Evolutionary conservation across 129 eudicot species (phyloP).

Genomic region (Mikania micrantha): DNA sequence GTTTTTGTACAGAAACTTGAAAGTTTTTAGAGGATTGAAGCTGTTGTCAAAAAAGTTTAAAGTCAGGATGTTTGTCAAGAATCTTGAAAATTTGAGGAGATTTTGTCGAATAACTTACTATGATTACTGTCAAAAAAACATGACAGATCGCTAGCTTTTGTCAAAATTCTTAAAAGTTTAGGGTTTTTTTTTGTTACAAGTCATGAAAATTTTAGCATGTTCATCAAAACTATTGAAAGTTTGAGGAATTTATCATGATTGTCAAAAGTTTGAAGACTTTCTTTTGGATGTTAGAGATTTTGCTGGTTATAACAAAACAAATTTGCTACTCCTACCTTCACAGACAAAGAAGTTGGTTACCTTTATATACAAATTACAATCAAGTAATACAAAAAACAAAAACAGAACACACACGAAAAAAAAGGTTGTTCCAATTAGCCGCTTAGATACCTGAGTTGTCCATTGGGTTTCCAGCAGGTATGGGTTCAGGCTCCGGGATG

Average conservation of each 20-base stretch:
- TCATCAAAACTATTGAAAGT: too few species aligned
- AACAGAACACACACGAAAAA: neutral
- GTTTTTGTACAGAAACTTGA: too few species aligned
- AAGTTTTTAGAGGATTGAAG: too few species aligned
- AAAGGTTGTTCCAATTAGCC: neutral
- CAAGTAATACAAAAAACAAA: neutral
- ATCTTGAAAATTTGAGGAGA: neutral
- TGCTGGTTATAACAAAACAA: neutral
- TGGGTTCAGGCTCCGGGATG: constrained; percentile 32
- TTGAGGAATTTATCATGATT: neutral
- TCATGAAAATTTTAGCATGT: too few species aligned
- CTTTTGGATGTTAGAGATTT: neutral
- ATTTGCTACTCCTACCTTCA: neutral
- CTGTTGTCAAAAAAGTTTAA: too few species aligned
- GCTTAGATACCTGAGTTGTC: constrained; percentile 28
- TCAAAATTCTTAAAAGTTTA: neutral
- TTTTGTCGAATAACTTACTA: too few species aligned
- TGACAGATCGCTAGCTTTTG: too few species aligned
- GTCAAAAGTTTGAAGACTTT: neutral
- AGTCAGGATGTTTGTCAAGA: neutral
- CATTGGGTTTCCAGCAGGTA: constrained; percentile 28
- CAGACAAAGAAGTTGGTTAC: neutral
- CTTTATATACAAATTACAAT: neutral
- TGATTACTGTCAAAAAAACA: too few species aligned
- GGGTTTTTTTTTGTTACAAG: too few species aligned